Percentiles rank a stretch among this genome's conserved stretches.
phyloP scores from a whole-genome alignment of 169 alveolate genomes.

The Amoebophrya sp. region DNA sequence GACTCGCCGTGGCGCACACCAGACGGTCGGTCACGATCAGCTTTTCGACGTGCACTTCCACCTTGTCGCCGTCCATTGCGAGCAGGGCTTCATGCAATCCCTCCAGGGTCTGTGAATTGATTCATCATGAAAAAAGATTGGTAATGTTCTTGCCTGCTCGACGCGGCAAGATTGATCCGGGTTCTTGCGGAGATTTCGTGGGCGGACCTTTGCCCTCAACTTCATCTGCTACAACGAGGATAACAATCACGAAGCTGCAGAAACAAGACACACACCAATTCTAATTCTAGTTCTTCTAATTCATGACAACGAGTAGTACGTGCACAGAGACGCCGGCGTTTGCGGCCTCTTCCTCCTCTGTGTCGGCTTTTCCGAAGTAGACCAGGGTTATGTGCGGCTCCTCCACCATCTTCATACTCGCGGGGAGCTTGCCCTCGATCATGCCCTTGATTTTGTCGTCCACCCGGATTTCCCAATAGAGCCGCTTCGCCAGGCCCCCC shows the following conservation, averaged over 20 bases:
- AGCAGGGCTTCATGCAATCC: background rate
- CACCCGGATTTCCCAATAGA: background rate
- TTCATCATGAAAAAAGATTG: no score
- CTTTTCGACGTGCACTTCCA: background rate
- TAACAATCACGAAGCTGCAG: no score
- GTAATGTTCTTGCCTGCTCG: no score
- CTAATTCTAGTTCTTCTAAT: no score
- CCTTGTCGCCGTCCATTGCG: conserved; percentile 6
- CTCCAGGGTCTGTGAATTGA: background rate
- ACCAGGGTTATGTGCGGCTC: conserved; percentile 17
- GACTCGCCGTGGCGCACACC: background rate
- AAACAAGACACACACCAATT: no score
- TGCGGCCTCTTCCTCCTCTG: background rate
- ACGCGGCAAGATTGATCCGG: no score
- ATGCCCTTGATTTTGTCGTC: background rate
- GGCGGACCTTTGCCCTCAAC: no score
- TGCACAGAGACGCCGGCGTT: background rate
- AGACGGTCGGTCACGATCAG: background rate
- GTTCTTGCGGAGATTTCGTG: no score
- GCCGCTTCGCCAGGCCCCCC: background rate
- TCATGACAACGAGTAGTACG: no score
- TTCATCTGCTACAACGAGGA: no score
- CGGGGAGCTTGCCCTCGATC: background rate
- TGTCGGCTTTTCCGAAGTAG: background rate
- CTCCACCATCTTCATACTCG: background rate